These are phyloP conservation scores for Peronospora farinosa DNA, from an alignment of 352 stramenopile genomes.

Conservation along the genomic window DNA sequence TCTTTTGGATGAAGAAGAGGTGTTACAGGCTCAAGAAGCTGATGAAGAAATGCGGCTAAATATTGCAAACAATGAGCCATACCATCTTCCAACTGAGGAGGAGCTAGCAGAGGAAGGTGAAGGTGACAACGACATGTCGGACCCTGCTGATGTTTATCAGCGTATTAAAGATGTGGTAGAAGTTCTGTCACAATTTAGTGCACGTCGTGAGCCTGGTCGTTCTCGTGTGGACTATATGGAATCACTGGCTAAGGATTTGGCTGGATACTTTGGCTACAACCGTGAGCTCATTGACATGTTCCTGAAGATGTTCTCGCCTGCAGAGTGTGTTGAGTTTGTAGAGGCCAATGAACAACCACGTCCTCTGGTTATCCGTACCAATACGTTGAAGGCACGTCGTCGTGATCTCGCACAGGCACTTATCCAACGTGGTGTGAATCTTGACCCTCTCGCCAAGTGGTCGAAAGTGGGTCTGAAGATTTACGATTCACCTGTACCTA, in stretches of 20 bases:
- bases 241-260: slow-evolving; percentile 87
- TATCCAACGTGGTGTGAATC: slow-evolving; percentile 97
- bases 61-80: slow-evolving; percentile 79
- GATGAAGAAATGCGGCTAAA: slow-evolving; percentile 85
- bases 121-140: slow-evolving; percentile 42
- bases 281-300: slow-evolving; percentile 97
- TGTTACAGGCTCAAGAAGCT: slow-evolving; percentile 57
- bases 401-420: slow-evolving; percentile 97
- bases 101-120: slow-evolving; percentile 55
- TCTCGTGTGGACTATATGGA: slow-evolving; percentile 95
- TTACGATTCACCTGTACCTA: slow-evolving; percentile 96
- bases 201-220: slow-evolving; percentile 85
- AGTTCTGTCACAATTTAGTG: slow-evolving; percentile 93
- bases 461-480: slow-evolving; percentile 99
- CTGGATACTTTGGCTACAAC: slow-evolving; percentile 98
- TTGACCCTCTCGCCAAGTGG: slow-evolving; percentile 98
- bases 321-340: slow-evolving; percentile 97
- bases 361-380: slow-evolving; percentile 98
- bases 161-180: slow-evolving; percentile 92
- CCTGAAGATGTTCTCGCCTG: slow-evolving; percentile 95
- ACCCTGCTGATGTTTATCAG: slow-evolving; percentile 87
- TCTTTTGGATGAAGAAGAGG: slow-evolving; percentile 72
- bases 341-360: slow-evolving; percentile 96
- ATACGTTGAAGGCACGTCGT: slow-evolving; percentile 98
- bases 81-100: slow-evolving; percentile 73